phyloP scores from a whole-genome alignment of 2,329 filamentous ascomycete species.

The Trichoderma sp. region DNA sequence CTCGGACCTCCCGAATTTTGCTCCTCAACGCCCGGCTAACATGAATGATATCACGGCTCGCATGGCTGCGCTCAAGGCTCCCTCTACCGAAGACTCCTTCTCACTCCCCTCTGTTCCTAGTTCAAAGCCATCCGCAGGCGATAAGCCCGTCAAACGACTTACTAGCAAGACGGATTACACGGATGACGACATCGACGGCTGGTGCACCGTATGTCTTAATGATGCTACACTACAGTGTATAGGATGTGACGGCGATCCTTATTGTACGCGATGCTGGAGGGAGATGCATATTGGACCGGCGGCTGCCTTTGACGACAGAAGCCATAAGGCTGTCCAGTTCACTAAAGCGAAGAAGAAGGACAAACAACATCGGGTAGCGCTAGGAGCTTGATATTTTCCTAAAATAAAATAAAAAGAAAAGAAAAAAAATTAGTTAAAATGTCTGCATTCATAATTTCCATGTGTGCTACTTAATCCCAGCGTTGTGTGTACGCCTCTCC shows the following conservation, averaged over 20 bases:
- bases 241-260: constrained; percentile 71
- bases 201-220: constrained; percentile 82
- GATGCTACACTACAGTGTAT: constrained; percentile 72
- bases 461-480: not conserved
- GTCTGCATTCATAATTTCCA: not conserved
- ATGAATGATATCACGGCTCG: constrained; percentile 51
- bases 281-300: constrained; percentile 74
- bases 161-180: constrained; percentile 50
- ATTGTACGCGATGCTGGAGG: constrained; percentile 77
- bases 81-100: constrained; percentile 34
- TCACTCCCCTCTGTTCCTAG: constrained; percentile 53
- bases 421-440: not conserved
- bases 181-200: constrained; percentile 72
- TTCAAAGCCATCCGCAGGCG: constrained; percentile 43
- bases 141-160: constrained; percentile 43
- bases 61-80: constrained; percentile 53
- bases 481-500: not conserved
- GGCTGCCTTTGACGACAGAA: constrained; percentile 69
- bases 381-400: constrained; percentile 36
- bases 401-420: not conserved
- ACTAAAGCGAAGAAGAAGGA: constrained; percentile 40
- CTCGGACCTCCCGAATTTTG: constrained; percentile 37
- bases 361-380: constrained; percentile 34
- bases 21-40: constrained; percentile 31
- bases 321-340: constrained; percentile 67